Evolutionary conservation across 169 alveolate species (phyloP).

Genomic region (Cryptosporidium ubiquitum): DNA sequence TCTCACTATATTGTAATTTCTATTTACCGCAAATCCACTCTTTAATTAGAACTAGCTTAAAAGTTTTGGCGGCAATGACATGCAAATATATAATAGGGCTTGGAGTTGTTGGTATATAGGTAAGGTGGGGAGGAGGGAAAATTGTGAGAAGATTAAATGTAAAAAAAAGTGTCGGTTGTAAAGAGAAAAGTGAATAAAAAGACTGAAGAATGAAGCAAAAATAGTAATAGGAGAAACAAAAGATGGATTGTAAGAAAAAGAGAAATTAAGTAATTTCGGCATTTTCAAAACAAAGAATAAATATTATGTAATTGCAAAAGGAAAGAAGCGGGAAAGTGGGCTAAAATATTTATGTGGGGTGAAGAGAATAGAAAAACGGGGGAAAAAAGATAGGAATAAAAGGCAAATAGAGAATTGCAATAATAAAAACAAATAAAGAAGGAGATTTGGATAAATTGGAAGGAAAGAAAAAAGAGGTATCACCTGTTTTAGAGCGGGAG

Average conservation of each 20-base stretch:
- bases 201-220: not conserved
- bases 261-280: not conserved
- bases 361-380: not conserved
- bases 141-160: not conserved
- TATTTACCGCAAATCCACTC: not conserved
- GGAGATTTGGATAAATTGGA: not conserved
- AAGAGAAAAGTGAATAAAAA: not conserved
- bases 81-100: not conserved
- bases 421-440: not conserved
- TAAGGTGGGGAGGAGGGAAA: not conserved
- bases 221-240: no score
- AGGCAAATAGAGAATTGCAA: not conserved
- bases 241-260: not conserved
- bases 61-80: not conserved
- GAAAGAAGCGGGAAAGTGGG: not conserved
- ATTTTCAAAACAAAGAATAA: no score
- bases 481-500: not conserved
- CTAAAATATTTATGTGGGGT: not conserved
- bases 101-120: not conserved
- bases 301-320: not conserved
- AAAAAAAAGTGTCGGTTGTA: not conserved
- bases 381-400: not conserved
- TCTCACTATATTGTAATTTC: not conserved
- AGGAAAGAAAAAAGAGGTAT: not conserved
- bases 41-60: no score